Evolutionary conservation across 2,329 filamentous ascomycete genomes (phyloP), one percentile per base, ranked within the genome.

Genomic region (Epichloe baconii): DNA sequence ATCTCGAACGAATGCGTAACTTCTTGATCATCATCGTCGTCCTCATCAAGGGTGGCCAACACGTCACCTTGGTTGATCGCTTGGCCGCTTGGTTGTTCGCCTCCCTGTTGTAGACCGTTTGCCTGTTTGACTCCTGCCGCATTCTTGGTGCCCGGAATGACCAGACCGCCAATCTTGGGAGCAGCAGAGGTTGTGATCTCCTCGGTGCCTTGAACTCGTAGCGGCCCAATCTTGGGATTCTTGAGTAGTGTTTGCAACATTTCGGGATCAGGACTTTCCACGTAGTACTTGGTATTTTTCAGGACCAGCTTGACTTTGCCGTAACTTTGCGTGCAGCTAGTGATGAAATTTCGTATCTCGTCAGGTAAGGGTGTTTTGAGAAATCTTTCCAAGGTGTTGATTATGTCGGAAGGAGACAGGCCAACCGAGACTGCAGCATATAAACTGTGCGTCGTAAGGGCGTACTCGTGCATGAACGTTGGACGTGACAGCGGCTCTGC

Each of bases 391-490:
- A 97, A 75, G 38, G 89, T 88, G 58, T 84, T 84, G 60, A 97
- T 88, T 56, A 97, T 96, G 66, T 97, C 90, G 49, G 85, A 76
- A 19, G 88, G 88, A 48, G 87, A 84, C 53, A 97, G 72, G n/a
- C 93, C 93, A 53, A 97, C 89, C 6, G 89, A 95, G 4, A 97
- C 88, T 41, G 93, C 93, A 34, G 93, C 91, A 68, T 97, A 96
- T 50, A 98, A 75, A 68, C 88, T 95, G 68, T 97, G 90, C 23
- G 86, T 83, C 2, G 89, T 96, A 60, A 98, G 78, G 51, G 83
- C 80, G 68, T 97, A 97, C 68, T 98, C 91, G 71, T 97, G 93
- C 56, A 97, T 80, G 62, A 89, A 91, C 5, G 83, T 86, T 52
- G 93, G 91, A 53, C 91, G 82, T 37, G 90, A 96, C 53, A 91